These are phyloP conservation scores for Lagerstroemia speciosa DNA, from an alignment of 345 rosid species.

Conservation along the genomic window DNA sequence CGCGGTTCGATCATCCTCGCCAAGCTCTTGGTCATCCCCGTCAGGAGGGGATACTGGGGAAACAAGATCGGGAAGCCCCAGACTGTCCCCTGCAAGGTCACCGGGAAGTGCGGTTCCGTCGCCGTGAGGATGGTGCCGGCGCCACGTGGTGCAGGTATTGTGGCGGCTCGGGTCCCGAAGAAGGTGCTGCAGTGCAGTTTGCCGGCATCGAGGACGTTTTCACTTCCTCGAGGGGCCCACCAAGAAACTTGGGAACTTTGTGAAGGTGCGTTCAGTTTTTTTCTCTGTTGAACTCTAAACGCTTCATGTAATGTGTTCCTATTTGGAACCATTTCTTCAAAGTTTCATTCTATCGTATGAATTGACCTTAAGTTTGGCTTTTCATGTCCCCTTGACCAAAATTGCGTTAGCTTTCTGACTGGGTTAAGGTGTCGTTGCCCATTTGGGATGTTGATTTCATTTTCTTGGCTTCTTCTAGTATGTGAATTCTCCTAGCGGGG, in stretches of 20 bases:
- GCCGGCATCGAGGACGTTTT: slow-evolving; percentile 78
- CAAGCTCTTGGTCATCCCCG: slow-evolving; percentile 62
- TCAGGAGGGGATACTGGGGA: slow-evolving; percentile 87
- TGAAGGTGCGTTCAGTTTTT: slow-evolving; percentile 28
- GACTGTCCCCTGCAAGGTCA: slow-evolving; percentile 77
- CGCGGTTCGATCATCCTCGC: slow-evolving; percentile 70
- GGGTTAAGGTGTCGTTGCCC: too few species aligned
- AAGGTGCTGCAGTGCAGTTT: slow-evolving; percentile 67
- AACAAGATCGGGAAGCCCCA: slow-evolving; percentile 88
- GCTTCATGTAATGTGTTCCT: background rate
- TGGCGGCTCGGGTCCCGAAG: slow-evolving; percentile 67
- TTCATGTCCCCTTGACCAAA: too few species aligned
- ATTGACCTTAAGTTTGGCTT: background rate
- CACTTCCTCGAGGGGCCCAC: slow-evolving; percentile 65
- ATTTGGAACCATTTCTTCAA: background rate
- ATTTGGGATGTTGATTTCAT: too few species aligned
- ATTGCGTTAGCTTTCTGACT: too few species aligned
- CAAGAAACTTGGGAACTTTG: slow-evolving; percentile 76
- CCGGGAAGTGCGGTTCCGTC: slow-evolving; percentile 72
- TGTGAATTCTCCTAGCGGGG: too few species aligned
- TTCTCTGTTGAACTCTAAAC: background rate
- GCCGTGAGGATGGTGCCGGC: slow-evolving; percentile 90
- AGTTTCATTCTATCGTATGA: background rate
- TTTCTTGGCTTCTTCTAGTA: too few species aligned
- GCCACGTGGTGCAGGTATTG: slow-evolving; percentile 68